phyloP scores from a whole-genome alignment of 345 rosid genomes.

The Dipteronia dyeriana region DNA sequence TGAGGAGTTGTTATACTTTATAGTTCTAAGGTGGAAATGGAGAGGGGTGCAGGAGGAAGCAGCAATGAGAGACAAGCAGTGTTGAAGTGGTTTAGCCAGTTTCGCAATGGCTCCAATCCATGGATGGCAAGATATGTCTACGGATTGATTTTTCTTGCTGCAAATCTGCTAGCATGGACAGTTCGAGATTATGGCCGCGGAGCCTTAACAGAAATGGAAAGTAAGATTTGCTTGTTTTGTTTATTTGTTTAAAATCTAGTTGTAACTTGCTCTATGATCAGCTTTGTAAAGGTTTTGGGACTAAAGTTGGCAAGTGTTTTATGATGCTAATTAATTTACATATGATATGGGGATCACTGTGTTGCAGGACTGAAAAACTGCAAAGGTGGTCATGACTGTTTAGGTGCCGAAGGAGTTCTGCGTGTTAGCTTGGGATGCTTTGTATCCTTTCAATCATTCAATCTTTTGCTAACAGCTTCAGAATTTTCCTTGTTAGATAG shows the following conservation, averaged over 20 bases:
- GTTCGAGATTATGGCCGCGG: conserved; percentile 78
- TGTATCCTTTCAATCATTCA: conserved; percentile 58
- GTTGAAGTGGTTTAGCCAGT: conserved; percentile 75
- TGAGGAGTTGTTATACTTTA: conserved; percentile 36
- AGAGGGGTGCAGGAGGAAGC: conserved; percentile 42
- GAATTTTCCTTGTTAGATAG: background rate
- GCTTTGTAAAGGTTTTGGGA: background rate
- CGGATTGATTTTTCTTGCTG: conserved; percentile 70
- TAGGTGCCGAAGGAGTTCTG: conserved; percentile 88
- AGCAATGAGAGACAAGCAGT: conserved; percentile 34
- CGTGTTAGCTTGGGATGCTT: conserved; percentile 98
- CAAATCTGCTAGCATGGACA: conserved; percentile 88
- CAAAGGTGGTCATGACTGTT: conserved; percentile 72
- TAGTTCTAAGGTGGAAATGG: conserved; percentile 48
- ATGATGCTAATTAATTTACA: conserved; percentile 16
- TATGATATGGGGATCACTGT: no score
- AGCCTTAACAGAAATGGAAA: conserved; percentile 63
- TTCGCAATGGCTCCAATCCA: conserved; percentile 76
- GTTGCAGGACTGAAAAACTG: conserved; percentile 70
- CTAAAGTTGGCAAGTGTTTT: background rate
- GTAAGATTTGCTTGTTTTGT: conserved; percentile 42
- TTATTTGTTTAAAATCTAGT: no score
- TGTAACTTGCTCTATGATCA: background rate
- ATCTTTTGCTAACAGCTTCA: background rate
- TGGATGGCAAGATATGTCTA: conserved; percentile 96